Percentiles rank a stretch among this genome's conserved stretches.
Evolutionary conservation across 139 green algal genomes (phyloP).

Genomic region (Volvox africanus): DNA sequence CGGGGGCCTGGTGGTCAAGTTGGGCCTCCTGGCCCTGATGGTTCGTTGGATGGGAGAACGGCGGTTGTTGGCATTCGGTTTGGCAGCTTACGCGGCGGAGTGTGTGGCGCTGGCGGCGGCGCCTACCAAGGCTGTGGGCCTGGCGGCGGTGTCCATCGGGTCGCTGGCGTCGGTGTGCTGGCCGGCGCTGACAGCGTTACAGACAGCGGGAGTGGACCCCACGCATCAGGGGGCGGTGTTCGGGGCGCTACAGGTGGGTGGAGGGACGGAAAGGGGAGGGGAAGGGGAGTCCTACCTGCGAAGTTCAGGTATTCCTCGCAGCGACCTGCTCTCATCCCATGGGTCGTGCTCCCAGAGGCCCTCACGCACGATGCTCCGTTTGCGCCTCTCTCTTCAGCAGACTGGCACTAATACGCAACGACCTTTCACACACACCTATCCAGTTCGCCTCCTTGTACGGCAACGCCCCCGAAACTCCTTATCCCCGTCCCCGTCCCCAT

Average conservation of each 20-base stretch:
- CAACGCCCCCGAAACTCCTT: no score
- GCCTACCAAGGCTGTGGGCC: conserved; percentile 46
- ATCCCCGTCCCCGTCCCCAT: not conserved
- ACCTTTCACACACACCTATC: no score
- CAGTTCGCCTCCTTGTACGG: no score
- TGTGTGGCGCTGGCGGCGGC: conserved; percentile 62
- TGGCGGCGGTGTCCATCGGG: conserved; percentile 58
- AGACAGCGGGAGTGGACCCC: conserved; percentile 63
- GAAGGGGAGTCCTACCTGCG: not conserved
- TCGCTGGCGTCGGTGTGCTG: conserved; percentile 68
- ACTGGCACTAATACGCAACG: no score
- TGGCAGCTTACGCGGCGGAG: conserved; percentile 48
- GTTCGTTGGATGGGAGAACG: conserved; percentile 68
- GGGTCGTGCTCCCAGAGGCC: no score
- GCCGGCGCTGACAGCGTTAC: conserved; percentile 76
- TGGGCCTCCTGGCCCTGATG: conserved; percentile 68
- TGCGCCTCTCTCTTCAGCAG: no score
- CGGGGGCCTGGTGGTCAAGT: conserved; percentile 79
- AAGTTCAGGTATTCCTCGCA: no score
- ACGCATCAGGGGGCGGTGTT: conserved; percentile 62
- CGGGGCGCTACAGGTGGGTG: conserved; percentile 75
- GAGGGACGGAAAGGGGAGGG: not conserved
- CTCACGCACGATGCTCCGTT: no score
- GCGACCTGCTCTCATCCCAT: no score
- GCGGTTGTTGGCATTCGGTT: conserved; percentile 68